These are phyloP conservation scores for Sphagnum tenellum DNA, from an alignment of 225 moss, liverwort and hornwort species.

Conservation along the genomic window DNA sequence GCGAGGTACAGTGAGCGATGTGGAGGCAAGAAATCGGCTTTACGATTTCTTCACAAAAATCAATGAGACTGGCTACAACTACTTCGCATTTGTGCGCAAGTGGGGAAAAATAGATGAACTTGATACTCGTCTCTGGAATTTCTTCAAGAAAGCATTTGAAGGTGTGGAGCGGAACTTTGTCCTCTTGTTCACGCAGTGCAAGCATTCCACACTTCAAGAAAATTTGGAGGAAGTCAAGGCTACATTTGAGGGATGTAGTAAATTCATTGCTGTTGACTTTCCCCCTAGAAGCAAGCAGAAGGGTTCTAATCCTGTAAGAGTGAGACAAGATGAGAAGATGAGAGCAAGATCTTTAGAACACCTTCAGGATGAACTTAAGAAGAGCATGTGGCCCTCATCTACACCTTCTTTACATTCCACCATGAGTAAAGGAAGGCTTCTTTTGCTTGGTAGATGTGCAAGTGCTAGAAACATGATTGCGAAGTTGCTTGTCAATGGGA, in stretches of 20 bases:
- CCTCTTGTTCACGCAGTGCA: conserved; percentile 6
- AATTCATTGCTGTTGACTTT: conserved; percentile 3
- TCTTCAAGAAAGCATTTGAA: background rate
- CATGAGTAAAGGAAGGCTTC: conserved; percentile 4
- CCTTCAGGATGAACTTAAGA: background rate
- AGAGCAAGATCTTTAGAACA: background rate
- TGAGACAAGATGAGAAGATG: background rate
- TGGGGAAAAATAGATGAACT: conserved; percentile 2
- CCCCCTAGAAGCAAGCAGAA: background rate
- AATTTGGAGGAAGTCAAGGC: background rate
- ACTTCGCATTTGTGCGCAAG: background rate
- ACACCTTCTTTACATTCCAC: background rate
- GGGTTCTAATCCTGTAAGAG: background rate
- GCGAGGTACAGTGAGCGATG: background rate
- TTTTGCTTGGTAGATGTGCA: background rate
- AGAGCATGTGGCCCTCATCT: background rate
- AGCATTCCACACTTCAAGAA: background rate
- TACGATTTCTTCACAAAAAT: conserved; percentile 1
- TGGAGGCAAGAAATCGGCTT: conserved; percentile 1
- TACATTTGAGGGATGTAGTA: background rate
- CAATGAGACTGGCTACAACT: conserved; percentile 1
- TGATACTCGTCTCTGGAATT: background rate
- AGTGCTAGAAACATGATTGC: conserved; percentile 1
- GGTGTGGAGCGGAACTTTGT: background rate
- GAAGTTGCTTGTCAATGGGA: background rate